Evolutionary conservation across 352 stramenopile species (phyloP), one percentile per base, ranked within the genome.

Genomic region (Pythium folliculosum): DNA sequence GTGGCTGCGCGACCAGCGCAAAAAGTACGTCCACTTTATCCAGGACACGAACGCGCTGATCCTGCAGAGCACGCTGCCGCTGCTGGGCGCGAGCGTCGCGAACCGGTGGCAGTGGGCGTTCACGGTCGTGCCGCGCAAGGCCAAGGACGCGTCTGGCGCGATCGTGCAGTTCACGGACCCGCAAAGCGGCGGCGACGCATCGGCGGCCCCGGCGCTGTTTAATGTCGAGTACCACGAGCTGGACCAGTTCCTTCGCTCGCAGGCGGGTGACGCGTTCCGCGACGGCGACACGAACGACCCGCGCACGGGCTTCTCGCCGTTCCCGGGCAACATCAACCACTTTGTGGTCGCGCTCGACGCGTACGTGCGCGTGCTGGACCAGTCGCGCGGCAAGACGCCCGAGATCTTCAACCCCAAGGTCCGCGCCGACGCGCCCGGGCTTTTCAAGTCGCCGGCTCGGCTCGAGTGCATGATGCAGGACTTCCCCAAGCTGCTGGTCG

Each of bases 11-110:
- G 23, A 75, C 10, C 94, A 94, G n/a, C 88, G 93, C 37, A 82
- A 91, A 71, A 96, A 91, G 70, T 88, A 93, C 37, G 83, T 98
- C n/a, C 98, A 99, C 70, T 99, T 99, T 73, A 87, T 94, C 69
- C 78, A 94, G 56, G 96, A 99, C 78, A 99, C 96, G 4, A 99
- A 99, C 75, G 92, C 86, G n/a, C 75, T 98, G 23, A 96, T 97
- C n/a, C 88, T 99, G 48, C 93, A 98, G 65, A 97, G 88, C 43
- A 74, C 97, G 5, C 72, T 97, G 37, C 80, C 97, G 1, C 84
- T 92, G 61, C 75, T 99, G 22, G 96, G 94, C 21, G 93, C 97
- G 12, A 95, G 78, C 38, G 77, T 89, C 23, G 88, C 81, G 48
- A 77, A 96, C 61, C 77, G 85, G 38, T 94, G 96, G 65, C 81